Evolutionary conservation across 1,139 yeast species (phyloP).

Genomic region (Lodderomyces metapsilosis): DNA sequence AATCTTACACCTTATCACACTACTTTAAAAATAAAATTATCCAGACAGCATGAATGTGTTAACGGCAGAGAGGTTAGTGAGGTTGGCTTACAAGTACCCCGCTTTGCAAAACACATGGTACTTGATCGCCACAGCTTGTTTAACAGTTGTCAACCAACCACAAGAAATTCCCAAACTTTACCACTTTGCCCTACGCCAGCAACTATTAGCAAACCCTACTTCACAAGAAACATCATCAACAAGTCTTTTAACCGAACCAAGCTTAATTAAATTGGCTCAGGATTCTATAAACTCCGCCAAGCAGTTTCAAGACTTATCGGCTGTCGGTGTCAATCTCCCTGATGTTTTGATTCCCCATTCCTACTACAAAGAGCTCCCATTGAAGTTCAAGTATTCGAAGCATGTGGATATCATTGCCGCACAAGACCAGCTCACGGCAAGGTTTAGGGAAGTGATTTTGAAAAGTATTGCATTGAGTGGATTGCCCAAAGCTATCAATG

Average conservation of each 20-base stretch:
- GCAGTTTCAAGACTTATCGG: conserved; percentile 38
- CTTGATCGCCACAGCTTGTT: conserved; percentile 70
- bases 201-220: conserved; percentile 20
- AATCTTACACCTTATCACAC: not conserved
- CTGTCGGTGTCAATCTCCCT: conserved; percentile 46
- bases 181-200: conserved; percentile 67
- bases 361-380: conserved; percentile 40
- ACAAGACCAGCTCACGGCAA: conserved; percentile 47
- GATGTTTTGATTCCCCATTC: conserved; percentile 44
- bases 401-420: conserved; percentile 35
- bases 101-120: conserved; percentile 61
- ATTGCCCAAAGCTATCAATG: conserved; percentile 79
- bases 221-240: conserved; percentile 5
- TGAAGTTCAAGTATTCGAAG: conserved; percentile 32
- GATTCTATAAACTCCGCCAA: conserved; percentile 39
- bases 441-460: conserved; percentile 72
- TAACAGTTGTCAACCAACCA: conserved; percentile 80
- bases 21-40: not conserved
- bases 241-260: conserved; percentile 23
- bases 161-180: conserved; percentile 74
- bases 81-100: conserved; percentile 54
- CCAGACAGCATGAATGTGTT: conserved; percentile 26
- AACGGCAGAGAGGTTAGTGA: conserved; percentile 62
- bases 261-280: conserved; percentile 30
- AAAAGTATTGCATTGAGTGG: conserved; percentile 81